Base-by-base conservation (phyloP, 2,329 filamentous ascomycete genomes). In the Colletotrichum horii region DNA sequence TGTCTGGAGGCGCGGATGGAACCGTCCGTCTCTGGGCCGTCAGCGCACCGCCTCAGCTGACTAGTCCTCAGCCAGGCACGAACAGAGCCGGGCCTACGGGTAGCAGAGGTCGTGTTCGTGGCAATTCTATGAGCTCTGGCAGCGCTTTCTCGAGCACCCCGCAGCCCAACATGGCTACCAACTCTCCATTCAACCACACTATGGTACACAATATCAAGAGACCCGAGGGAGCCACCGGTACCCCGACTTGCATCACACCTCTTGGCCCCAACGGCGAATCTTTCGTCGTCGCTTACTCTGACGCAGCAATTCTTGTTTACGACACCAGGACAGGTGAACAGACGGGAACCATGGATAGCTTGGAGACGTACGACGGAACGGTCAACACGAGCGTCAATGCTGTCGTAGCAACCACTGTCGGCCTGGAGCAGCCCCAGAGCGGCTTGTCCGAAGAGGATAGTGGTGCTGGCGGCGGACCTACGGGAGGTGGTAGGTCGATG, bases 1-100 rank as follows among this genome's bases (percentile, higher is more conserved):
- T 93, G 4, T 98, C 96, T 8, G 97, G 97, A 58, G 94, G 94
- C 8, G 96, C 97, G 9, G 97, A 99, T 82, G 96, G 96, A 12
- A 94, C 93, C 5, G 94, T 98, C 74, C 95, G 98, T 79, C 91
- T 99, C 24, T 99, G 97, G 97, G 95, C 96, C 24, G 94, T 98
- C 76, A 98, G 95, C 81, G 93, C 96, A 38, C 96, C 97, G 30
- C 96, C 96, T 11, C 95, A 97, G 80, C 86, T 96, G 68, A 93
- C 93, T 36, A 96, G 95, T 14, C 95, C 95, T 11, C 94, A 96
- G 79, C 92, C 93, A 14, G 93, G 92, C 30, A 84, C 87, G 30
- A 85, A 86, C 67, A 81, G 90, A 56, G 89, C 95, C 79, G 90
- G 94, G 68, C 84, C 86, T 71, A 83, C 87, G 2, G 88, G 88